Conservation (phyloP, 1,139 yeast species). For the Blastobotrys elegans region DNA sequence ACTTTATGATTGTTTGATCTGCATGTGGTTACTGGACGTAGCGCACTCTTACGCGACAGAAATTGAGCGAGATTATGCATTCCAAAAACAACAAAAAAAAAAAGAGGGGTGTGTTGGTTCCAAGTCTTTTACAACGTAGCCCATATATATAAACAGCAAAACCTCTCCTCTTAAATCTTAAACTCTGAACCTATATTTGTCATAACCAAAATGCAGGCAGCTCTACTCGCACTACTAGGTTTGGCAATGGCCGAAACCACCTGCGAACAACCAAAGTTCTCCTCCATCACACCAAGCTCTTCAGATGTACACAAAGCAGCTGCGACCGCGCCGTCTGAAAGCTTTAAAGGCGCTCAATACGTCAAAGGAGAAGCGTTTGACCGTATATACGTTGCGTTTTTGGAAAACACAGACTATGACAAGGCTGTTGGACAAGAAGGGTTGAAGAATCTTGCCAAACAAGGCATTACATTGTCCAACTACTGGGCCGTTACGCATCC, state of each 20-base stretch:
- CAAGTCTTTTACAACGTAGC: neutral
- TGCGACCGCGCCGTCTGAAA: conserved; percentile 38
- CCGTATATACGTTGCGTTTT: conserved; percentile 43
- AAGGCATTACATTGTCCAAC: conserved; percentile 44
- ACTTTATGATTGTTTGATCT: neutral
- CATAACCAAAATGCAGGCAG: neutral
- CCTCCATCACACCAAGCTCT: conserved; percentile 3
- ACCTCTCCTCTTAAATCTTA: neutral
- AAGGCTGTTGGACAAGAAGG: conserved; percentile 44
- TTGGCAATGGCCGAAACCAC: neutral
- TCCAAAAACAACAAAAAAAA: neutral
- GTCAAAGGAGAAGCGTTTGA: conserved; percentile 42
- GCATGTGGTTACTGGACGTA: too few species aligned
- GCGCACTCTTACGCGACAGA: neutral
- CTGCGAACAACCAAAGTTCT: conserved; percentile 1
- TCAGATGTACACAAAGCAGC: conserved; percentile 27
- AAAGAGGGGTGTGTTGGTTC: too few species aligned
- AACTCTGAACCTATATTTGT: neutral
- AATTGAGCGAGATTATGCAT: neutral
- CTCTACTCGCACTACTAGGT: neutral
- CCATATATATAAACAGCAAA: neutral
- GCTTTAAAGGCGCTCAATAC: conserved; percentile 28
- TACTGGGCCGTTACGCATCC: conserved; percentile 49
- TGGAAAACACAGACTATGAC: conserved; percentile 47
- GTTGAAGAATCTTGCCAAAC: conserved; percentile 37